Base-by-base conservation (phyloP, 139 green algal genomes). In the Chlamydomonas sphaeroides region DNA sequence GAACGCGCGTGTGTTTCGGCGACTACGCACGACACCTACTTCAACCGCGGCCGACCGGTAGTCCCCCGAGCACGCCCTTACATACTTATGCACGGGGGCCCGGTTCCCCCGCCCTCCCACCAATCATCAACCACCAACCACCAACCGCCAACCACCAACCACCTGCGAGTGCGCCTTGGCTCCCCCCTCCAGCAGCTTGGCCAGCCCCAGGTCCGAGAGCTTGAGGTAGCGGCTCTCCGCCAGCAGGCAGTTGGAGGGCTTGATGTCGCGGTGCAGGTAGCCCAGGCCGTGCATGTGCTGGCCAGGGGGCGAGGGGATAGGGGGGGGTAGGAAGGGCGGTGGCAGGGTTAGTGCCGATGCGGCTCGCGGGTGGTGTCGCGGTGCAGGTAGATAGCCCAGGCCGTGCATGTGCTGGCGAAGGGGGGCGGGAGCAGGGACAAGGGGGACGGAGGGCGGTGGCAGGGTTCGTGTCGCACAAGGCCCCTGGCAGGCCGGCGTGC, bases 241-340 rank as follows among this genome's bases (percentile, higher is more conserved):
- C n/a, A 89, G 48, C 30, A 89, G 68, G 74, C 79, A 80, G 78
- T 89, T 89, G 78, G 66, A 79, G 32, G 85, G 85, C 66, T 89
- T 89, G 35, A 89, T 48, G 79, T 89, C 85, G 17, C 94, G 91
- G 86, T 99, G 96, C 42, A 99, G 95, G 88, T 98, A 98, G 81
- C 93, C 92, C 42, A 90, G 79, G n/a, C 68, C 69, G 91, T 99
- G 96, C 73, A 99, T 95, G 49, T 85, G 88, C 80, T 82, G 75
- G n/a, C n/a, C n/a, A n/a, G n/a, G n/a, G n/a, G n/a, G n/a, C n/a
- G n/a, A n/a, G n/a, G n/a, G n/a, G n/a, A n/a, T n/a, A n/a, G n/a
- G n/a, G n/a, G n/a, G n/a, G 28, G 18, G 45, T 1, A 45, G 32
- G 63, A n/a, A 6, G 63, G 63, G 63, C 18, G 1, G 17, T n/a